Evolutionary conservation across 2,329 filamentous ascomycete genomes (phyloP), one percentile per base, ranked within the genome.

Genomic region (Fusarium scirpi): DNA sequence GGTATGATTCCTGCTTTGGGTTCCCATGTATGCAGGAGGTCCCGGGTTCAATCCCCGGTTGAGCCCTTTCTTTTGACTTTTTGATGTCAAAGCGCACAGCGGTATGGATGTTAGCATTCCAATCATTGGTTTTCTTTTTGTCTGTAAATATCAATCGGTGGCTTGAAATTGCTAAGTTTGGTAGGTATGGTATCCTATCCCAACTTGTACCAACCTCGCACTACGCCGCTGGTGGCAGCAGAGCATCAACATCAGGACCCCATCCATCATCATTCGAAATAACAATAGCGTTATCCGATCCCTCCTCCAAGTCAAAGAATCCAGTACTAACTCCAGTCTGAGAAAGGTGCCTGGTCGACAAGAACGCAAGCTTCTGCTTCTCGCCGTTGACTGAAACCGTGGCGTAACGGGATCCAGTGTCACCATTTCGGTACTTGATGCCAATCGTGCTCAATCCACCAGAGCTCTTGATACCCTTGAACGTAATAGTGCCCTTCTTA

Each of bases 371-470:
- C 18, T 80, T 80, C 72, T 86, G 81, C 1, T 74, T 74, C 32
- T 81, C 81, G 1, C 85, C 87, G 65, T 91, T 90, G 4, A 91
- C 87, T 4, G 78, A 79, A 2, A 90, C 85, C 41, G 82, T 82
- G 0, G 86, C 87, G 73, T 84, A 85, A 27, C 89, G 77, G 67
- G 88, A 83, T 0, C 75, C 75, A 1, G 70, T 82, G 67, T 91
- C 87, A 0, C 86, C 86, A 62, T 90, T 90, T 16, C 83, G 74
- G 72, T 87, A 86, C 69, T 86, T 83, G 56, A 91, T 82, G 2
- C 85, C 78, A 12, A 91, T 78, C 0, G 87, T 89, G 1, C 82
- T 86, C 15, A 80, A 75, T 1, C 82, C 84, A 1, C 82, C 78
- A 3, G 80, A 77, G 49, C 83, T 84, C 18, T 78, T 78, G 3